phyloP scores from a whole-genome alignment of 1,284 basidiomycete genomes.

The Heterobasidion occidentale region DNA sequence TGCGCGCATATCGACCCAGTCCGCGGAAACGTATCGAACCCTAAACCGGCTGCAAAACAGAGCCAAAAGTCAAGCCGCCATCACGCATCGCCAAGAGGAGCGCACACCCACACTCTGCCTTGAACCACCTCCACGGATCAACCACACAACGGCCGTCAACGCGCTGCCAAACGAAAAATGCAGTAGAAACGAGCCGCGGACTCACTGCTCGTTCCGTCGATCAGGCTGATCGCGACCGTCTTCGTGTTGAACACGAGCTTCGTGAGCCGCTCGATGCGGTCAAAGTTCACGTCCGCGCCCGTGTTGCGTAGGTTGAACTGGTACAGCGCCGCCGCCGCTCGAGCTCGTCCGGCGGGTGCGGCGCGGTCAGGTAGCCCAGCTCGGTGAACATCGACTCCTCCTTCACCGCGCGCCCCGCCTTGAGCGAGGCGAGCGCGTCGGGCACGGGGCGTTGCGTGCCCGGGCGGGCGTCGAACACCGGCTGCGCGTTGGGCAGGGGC shows the following conservation, averaged over 20 bases:
- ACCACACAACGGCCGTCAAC: background rate
- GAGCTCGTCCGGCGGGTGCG: conserved; percentile 74
- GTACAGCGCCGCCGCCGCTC: conserved; percentile 77
- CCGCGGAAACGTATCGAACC: conserved; percentile 45
- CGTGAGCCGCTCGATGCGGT: conserved; percentile 83
- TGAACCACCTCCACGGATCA: conserved; percentile 12
- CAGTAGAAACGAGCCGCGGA: background rate
- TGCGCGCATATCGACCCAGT: conserved; percentile 78
- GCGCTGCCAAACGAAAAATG: background rate
- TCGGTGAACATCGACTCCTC: conserved; percentile 56
- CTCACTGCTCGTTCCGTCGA: conserved; percentile 76
- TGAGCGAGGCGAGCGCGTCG: conserved; percentile 24
- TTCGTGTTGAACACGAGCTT: conserved; percentile 92
- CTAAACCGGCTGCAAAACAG: conserved; percentile 49
- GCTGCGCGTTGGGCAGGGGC: conserved; percentile 39
- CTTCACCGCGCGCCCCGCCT: conserved; percentile 41
- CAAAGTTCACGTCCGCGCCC: conserved; percentile 82
- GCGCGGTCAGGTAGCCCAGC: conserved; percentile 71
- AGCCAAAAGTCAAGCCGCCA: background rate
- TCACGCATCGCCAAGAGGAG: background rate
- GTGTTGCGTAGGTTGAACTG: conserved; percentile 89
- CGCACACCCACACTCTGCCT: conserved; percentile 7
- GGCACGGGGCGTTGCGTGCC: conserved; percentile 30
- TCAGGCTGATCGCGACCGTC: conserved; percentile 74
- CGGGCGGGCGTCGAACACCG: conserved; percentile 28